Base-by-base conservation (phyloP, 2,329 filamentous ascomycete species). In the Ophiostoma fasciatum region DNA sequence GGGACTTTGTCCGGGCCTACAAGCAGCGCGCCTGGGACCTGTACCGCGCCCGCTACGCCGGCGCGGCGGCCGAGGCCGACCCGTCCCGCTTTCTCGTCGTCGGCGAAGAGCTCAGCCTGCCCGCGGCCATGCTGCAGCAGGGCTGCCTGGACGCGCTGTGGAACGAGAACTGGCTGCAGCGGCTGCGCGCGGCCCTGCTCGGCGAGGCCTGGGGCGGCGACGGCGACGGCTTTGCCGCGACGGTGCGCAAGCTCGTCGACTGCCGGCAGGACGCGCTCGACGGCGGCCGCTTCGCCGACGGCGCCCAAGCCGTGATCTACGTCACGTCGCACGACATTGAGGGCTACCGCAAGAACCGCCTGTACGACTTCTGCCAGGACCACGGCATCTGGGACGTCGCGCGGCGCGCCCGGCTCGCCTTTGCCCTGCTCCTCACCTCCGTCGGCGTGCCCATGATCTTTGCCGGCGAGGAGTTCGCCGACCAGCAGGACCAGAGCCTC, bases 371-470 rank as follows among this genome's bases (percentile, higher is more conserved):
- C 28, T 42, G 47, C 11, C 19, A 22, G 10, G 38, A 33, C 31
- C 42, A 40, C 35, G 42, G 42, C 22, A 29, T 49, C 20, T 31
- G 35, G 32, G 45, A 49, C 31, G 36, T 47, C 1, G 40, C 33
- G 28, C 31, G 31, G 34, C 41, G 47, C 13, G 42, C 43, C 25
- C 38, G 40, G 31, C 41, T 50, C 12, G 48, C 46, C 10, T 49
- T 48, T 33, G 46, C 40, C 2, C 39, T 48, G 25, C 41, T 50
- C 20, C 23, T 50, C 12, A 50, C 47, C 4, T 45, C 42, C 15
- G 47, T 50, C 14, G 47, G 48, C n/a, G 35, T 48, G 7, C 48
- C 47, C 23, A 49, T 50, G 46, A 49, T 50, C 17, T 46, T 50
- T 28, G 48, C 48, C 2, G 48, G 48, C n/a, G 48, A 50, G 38